A percentile compares a stretch with the other conserved stretches of the same genome.
phyloP scores from a whole-genome alignment of 2,329 filamentous ascomycete species.

The Colletotrichum sp. region DNA sequence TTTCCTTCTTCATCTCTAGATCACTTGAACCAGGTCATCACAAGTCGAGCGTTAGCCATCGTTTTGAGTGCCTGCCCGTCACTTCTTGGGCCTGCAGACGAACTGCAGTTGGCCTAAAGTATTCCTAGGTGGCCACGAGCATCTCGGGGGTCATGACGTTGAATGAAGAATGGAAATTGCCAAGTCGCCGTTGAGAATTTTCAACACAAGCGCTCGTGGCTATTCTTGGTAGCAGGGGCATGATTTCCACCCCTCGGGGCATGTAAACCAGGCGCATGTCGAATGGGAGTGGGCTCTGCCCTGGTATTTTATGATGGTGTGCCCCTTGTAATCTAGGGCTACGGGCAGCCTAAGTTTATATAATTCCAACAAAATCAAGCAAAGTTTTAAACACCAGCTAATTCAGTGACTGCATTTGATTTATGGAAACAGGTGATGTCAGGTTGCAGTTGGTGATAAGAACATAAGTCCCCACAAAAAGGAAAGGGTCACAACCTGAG shows the following conservation, averaged over 20 bases:
- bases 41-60: no score
- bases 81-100: neutral
- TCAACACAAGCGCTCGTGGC: neutral
- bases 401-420: neutral
- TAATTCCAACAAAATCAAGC: neutral
- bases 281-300: neutral
- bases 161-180: neutral
- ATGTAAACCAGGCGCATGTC: neutral
- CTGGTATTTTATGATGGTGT: neutral
- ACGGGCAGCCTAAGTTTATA: neutral
- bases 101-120: neutral
- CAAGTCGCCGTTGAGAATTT: neutral
- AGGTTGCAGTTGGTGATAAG: neutral
- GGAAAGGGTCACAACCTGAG: no score
- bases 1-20: no score
- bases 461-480: neutral
- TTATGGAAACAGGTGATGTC: no score
- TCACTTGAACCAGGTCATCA: no score
- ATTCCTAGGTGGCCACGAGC: neutral
- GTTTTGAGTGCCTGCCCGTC: no score
- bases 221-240: no score
- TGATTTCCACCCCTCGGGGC: no score
- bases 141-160: neutral
- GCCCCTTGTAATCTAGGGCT: neutral
- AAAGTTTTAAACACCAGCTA: accelerated